Percentiles rank a stretch among this genome's conserved stretches.
Evolutionary conservation across 768 basidiomycete genomes (phyloP).

Genomic region (Strobilomyces confusus): DNA sequence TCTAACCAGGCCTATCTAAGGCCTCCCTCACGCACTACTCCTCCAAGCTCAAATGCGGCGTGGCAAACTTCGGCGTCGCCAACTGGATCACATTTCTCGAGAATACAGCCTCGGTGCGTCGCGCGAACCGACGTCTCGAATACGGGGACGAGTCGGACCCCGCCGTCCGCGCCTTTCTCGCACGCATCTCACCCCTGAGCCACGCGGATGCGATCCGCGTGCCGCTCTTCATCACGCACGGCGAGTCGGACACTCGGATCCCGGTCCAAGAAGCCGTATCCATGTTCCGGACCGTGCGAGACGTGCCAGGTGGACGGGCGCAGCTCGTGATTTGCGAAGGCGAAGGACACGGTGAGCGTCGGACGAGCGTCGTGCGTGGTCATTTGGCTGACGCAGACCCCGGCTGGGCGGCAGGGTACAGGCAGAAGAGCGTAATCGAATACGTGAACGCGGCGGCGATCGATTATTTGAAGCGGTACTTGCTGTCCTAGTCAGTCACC

Average conservation of each 20-base stretch:
- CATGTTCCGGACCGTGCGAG: conserved; percentile 34
- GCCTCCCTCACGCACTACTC: conserved; percentile 41
- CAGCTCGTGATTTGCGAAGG: conserved; percentile 39
- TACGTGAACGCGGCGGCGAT: conserved; percentile 39
- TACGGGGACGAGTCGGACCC: conserved; percentile 41
- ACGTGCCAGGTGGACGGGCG: conserved; percentile 22
- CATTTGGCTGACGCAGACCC: conserved; percentile 3
- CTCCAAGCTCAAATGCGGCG: conserved; percentile 36
- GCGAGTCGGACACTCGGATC: conserved; percentile 39
- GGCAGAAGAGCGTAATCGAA: conserved; percentile 41
- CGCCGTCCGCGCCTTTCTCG: conserved; percentile 34
- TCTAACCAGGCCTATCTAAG: conserved; percentile 19
- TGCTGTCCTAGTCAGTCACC: conserved; percentile 19
- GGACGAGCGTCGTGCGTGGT: background rate
- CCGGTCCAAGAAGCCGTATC: conserved; percentile 36
- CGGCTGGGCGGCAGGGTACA: conserved; percentile 31
- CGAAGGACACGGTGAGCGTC: conserved; percentile 39
- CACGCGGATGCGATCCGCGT: conserved; percentile 33
- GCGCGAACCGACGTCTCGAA: conserved; percentile 34
- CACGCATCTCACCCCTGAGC: conserved; percentile 38
- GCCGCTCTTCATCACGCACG: conserved; percentile 40
- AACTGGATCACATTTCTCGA: conserved; percentile 41
- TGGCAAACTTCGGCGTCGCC: conserved; percentile 39
- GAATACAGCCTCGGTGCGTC: conserved; percentile 37
- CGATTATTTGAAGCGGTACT: conserved; percentile 35